These are phyloP conservation scores for Russula griseocarnosa DNA, from an alignment of 768 basidiomycete genomes.

Conservation along the genomic window DNA sequence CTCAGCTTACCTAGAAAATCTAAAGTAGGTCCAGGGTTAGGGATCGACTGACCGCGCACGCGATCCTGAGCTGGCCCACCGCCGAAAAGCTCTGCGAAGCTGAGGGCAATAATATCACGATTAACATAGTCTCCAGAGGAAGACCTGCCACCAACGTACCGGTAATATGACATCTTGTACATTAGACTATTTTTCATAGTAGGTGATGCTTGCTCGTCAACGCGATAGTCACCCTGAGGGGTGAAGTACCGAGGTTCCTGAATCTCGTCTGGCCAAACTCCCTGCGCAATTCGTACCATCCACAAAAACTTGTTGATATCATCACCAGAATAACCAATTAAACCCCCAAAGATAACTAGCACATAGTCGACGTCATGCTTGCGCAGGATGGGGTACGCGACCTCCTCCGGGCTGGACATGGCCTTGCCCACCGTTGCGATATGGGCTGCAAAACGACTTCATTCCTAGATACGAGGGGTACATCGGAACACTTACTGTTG, in stretches of 20 bases:
- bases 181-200: conserved; percentile 95
- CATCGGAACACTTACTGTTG: conserved; percentile 67
- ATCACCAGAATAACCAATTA: conserved; percentile 96
- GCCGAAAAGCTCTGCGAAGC: conserved; percentile 86
- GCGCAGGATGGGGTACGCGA: conserved; percentile 93
- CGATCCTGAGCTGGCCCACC: conserved; percentile 71
- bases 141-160: conserved; percentile 42
- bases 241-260: conserved; percentile 95
- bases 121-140: conserved; percentile 1
- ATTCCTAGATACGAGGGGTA: not conserved
- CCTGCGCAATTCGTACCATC: conserved; percentile 95
- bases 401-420: conserved; percentile 91
- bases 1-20: conserved; percentile 75
- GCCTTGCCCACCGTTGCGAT: conserved; percentile 99
- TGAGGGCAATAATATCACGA: conserved; percentile 32
- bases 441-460: conserved; percentile 54
- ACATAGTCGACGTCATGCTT: conserved; percentile 98
- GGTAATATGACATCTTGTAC: conserved; percentile 99
- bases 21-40: conserved; percentile 69
- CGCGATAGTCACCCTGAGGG: conserved; percentile 83
- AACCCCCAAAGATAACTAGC: conserved; percentile 93
- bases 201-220: conserved; percentile 79
- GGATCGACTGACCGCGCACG: conserved; percentile 83
- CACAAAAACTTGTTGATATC: conserved; percentile 99
- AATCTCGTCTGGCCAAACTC: conserved; percentile 97